Base-by-base conservation (phyloP, 1,284 basidiomycete genomes). In the Malassezia arunalokei region DNA sequence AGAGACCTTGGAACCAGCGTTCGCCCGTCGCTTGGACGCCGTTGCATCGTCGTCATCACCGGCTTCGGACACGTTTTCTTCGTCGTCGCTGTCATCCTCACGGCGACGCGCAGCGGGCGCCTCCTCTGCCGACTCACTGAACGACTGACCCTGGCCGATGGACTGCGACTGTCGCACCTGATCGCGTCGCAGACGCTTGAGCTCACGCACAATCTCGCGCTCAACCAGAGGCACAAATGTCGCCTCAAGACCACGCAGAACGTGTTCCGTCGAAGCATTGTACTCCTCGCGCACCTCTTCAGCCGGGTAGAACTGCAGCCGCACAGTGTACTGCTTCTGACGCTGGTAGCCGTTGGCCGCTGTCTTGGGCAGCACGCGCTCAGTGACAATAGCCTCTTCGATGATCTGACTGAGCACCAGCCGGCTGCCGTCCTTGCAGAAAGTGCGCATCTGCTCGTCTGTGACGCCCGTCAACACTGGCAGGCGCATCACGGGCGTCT, bases 401-500 rank as follows among this genome's bases (percentile, higher is more conserved):
- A 95, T 80, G 32, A 96, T 78, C 73, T 96, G 88, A 6, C 91
- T 86, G 28, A 98, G 80, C 9, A 86, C 83, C 31, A 98, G 79
- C 20, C 83, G 83, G 58, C 83, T 87, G 29, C 88, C 87, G 59
- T 83, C 81, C 76, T 95, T 95, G 79, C 90, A 89, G 77, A 96
- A 96, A 7, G 57, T 85, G 80, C 37, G 78, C 75, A 43, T 79
- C 76, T 35, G 80, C 65, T 63, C 66, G 15, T 54, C 46, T 17
- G 64, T 62, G 51, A 70, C 62, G 8, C 66, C 65, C 2, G 64
- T 60, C 1, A 65, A 54, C 27, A 68, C 56, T 28, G 81, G 82
- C 75, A 98, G 85, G 39, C 79, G 84, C 94, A 98, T 98, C n/a
- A 91, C 96, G 11, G 94, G 94, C 3, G 92, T 99, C 75, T 91